Percentiles rank a stretch among this genome's conserved stretches.
phyloP scores from a whole-genome alignment of 305 asterid genomes.

The Coffea humblotiana region DNA sequence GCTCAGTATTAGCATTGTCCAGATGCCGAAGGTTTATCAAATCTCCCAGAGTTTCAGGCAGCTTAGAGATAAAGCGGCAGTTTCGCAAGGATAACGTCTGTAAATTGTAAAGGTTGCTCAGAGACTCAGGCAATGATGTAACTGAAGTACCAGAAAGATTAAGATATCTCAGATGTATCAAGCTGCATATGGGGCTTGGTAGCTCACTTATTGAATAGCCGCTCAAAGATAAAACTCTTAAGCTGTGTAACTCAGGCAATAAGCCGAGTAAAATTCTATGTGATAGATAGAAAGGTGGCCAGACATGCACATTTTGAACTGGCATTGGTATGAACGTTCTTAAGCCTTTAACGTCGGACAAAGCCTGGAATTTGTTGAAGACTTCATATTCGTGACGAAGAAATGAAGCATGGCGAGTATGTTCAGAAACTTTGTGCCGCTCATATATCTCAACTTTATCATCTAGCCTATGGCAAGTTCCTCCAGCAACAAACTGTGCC shows the following conservation, averaged over 20 bases:
- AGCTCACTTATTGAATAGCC: constrained; percentile 65
- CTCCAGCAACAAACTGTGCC: constrained; percentile 71
- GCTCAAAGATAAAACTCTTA: constrained; percentile 65
- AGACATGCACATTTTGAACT: constrained; percentile 43
- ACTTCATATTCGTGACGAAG: constrained; percentile 58
- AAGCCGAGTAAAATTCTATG: constrained; percentile 45
- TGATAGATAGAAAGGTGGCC: constrained; percentile 66
- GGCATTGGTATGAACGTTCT: constrained; percentile 65
- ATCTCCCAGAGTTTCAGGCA: constrained; percentile 51
- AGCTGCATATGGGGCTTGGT: constrained; percentile 52
- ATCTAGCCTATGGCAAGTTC: constrained; percentile 59
- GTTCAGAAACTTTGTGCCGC: constrained; percentile 39
- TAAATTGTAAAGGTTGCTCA: constrained; percentile 44
- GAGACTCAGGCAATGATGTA: constrained; percentile 27
- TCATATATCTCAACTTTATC: constrained; percentile 50
- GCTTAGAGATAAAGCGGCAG: constrained; percentile 47
- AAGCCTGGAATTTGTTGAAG: constrained; percentile 40
- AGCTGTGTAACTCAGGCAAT: constrained; percentile 47
- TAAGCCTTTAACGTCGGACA: constrained; percentile 27
- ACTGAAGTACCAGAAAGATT: constrained; percentile 37
- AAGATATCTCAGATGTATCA: constrained; percentile 51
- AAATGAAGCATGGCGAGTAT: constrained; percentile 65
- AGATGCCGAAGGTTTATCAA: constrained; percentile 62
- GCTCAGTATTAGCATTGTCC: constrained; percentile 55
- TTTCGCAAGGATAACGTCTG: constrained; percentile 52